These are phyloP conservation scores for Pseudopithomyces maydicus DNA, from an alignment of 2,329 filamentous ascomycete species.

Conservation along the genomic window DNA sequence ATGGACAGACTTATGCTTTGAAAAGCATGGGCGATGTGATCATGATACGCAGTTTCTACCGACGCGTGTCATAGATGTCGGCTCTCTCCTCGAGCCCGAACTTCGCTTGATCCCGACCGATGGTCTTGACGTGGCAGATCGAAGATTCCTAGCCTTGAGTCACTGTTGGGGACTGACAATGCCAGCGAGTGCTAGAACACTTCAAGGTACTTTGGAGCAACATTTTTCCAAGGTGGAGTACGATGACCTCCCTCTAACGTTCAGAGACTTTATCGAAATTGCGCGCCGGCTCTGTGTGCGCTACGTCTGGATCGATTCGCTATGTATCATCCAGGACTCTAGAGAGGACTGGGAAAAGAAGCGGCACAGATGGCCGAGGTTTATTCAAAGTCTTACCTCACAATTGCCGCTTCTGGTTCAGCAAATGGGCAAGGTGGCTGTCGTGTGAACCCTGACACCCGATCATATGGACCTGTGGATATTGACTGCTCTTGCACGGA, in stretches of 20 bases:
- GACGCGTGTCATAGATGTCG: neutral
- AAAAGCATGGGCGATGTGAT: neutral
- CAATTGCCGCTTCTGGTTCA: neutral
- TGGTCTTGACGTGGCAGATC: neutral
- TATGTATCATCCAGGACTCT: neutral
- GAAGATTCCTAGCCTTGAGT: neutral
- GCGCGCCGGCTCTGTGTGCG: neutral
- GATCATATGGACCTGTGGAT: neutral
- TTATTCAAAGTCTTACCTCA: neutral
- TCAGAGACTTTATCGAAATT: neutral
- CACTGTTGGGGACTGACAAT: neutral
- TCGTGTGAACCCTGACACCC: neutral
- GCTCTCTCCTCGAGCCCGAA: neutral
- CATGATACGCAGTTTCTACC: neutral
- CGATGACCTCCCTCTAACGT: neutral
- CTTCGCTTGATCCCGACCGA: neutral
- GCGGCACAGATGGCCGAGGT: neutral
- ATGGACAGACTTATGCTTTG: neutral
- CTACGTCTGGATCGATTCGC: neutral
- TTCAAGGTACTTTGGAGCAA: neutral
- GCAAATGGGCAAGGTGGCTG: neutral
- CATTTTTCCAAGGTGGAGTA: neutral
- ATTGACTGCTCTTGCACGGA: neutral
- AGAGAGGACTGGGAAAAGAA: neutral
- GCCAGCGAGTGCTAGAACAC: neutral